Evolutionary conservation across 2,329 filamentous ascomycete genomes (phyloP).

Genomic region (Sphaceloma murrayae): DNA sequence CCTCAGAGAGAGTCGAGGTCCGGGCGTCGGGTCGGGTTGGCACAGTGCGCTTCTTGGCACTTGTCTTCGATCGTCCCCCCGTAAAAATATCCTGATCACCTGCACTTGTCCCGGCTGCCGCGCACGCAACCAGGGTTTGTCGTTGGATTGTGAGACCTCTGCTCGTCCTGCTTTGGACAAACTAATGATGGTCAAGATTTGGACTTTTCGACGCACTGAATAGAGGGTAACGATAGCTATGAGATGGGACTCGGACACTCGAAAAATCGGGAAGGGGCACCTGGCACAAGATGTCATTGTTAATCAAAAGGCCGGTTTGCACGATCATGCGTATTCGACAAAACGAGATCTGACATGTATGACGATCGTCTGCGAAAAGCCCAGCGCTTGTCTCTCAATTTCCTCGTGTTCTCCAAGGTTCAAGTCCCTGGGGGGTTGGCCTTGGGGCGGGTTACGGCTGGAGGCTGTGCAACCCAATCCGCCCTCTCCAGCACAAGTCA

Average conservation of each 20-base stretch:
- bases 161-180: slow-evolving; percentile 3
- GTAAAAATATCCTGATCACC: not conserved
- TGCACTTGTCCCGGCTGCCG: slow-evolving; percentile 1
- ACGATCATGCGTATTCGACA: not conserved
- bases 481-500: slow-evolving; percentile 5
- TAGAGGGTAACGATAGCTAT: no score
- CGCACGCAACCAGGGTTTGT: slow-evolving; percentile 12
- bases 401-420: not conserved
- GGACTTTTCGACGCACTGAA: no score
- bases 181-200: slow-evolving; percentile 8
- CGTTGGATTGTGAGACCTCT: slow-evolving; percentile 10
- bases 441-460: not conserved
- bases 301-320: no score
- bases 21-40: slow-evolving; percentile 1
- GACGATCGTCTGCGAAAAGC: not conserved
- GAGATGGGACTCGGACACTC: no score
- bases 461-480: slow-evolving; percentile 12
- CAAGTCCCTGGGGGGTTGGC: not conserved
- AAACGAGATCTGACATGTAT: slow-evolving; percentile 14
- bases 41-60: slow-evolving; percentile 5
- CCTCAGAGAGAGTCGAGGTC: slow-evolving; percentile 1
- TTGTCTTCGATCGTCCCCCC: slow-evolving; percentile 1
- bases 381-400: slow-evolving; percentile 9
- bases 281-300: no score
- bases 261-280: no score